phyloP scores from a whole-genome alignment of 2,329 filamentous ascomycete genomes.

The Pseudomassariella vexata region DNA sequence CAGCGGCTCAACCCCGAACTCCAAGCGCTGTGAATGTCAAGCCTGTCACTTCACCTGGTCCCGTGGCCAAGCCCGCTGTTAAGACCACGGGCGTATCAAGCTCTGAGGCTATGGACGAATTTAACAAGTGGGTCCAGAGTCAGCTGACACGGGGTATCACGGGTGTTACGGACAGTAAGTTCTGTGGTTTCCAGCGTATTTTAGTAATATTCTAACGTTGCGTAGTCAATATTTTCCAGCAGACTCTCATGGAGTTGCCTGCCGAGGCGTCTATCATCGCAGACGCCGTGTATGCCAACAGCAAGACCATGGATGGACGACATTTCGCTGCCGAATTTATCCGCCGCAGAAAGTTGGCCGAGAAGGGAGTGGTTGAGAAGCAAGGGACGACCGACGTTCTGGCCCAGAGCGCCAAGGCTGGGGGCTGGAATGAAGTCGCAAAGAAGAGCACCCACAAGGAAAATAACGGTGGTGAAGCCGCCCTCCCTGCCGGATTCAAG shows the following conservation, averaged over 20 bases:
- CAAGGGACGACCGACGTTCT: conserved; percentile 42
- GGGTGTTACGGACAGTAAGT: conserved; percentile 47
- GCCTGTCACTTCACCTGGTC: conserved; percentile 27
- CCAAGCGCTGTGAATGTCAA: conserved; percentile 38
- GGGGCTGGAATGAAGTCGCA: conserved; percentile 92
- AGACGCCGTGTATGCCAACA: conserved; percentile 82
- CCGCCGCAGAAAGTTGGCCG: conserved; percentile 84
- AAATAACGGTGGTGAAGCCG: conserved; percentile 35
- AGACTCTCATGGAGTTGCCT: conserved; percentile 68
- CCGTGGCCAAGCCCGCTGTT: conserved; percentile 43
- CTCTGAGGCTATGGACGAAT: conserved; percentile 73
- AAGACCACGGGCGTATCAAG: conserved; percentile 37
- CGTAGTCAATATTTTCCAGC: conserved; percentile 74
- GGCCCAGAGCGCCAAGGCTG: conserved; percentile 36
- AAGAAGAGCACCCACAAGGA: conserved; percentile 71
- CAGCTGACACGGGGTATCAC: conserved; percentile 70
- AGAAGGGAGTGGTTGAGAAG: conserved; percentile 82
- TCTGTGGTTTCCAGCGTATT: too few relatives aligned
- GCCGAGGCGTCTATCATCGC: conserved; percentile 76
- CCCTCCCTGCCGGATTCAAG: conserved; percentile 68
- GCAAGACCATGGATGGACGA: conserved; percentile 83
- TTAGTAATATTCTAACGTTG: too few relatives aligned
- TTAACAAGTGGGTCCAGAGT: conserved; percentile 84
- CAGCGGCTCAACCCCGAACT: conserved; percentile 41
- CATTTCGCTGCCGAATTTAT: conserved; percentile 95